These are phyloP conservation scores for Aspergillus sp. DNA, from an alignment of 2,329 filamentous ascomycete genomes.

Conservation along the genomic window DNA sequence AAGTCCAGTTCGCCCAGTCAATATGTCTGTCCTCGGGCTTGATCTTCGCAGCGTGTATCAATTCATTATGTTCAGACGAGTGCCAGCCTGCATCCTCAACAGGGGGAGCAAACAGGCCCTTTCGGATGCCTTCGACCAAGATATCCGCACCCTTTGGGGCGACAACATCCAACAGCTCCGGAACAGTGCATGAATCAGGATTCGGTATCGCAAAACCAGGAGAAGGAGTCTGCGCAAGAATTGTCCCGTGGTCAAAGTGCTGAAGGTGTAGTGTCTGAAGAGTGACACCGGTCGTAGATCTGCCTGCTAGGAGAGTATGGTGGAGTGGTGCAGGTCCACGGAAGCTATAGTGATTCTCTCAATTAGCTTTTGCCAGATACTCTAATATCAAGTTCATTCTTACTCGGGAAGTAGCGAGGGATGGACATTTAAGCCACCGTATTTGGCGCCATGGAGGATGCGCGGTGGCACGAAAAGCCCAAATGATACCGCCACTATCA, in stretches of 20 bases:
- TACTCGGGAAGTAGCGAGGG: conserved; percentile 87
- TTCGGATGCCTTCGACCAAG: conserved; percentile 65
- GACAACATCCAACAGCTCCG: conserved; percentile 55
- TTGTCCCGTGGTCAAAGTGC: conserved; percentile 74
- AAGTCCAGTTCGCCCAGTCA: conserved; percentile 56
- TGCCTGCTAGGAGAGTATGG: conserved; percentile 69
- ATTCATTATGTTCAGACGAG: conserved; percentile 22
- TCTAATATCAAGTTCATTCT: conserved; percentile 18
- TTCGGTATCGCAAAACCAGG: conserved; percentile 57
- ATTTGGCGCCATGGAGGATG: conserved; percentile 67
- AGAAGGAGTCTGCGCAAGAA: conserved; percentile 68
- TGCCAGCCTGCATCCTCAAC: conserved; percentile 36
- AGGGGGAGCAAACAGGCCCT: conserved; percentile 65
- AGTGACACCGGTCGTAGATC: conserved; percentile 68
- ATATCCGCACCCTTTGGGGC: conserved; percentile 67
- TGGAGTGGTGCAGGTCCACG: conserved; percentile 85
- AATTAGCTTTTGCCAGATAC: not conserved
- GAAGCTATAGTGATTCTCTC: conserved; percentile 53
- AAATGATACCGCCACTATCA: conserved; percentile 92
- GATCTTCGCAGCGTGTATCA: conserved; percentile 70
- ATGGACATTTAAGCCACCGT: conserved; percentile 90
- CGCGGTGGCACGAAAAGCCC: conserved; percentile 81
- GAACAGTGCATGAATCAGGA: conserved; percentile 47
- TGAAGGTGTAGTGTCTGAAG: conserved; percentile 80
- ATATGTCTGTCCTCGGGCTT: conserved; percentile 63